These are phyloP conservation scores for Vitis riparia DNA, from an alignment of 164 flowering plant species.

Conservation along the genomic window DNA sequence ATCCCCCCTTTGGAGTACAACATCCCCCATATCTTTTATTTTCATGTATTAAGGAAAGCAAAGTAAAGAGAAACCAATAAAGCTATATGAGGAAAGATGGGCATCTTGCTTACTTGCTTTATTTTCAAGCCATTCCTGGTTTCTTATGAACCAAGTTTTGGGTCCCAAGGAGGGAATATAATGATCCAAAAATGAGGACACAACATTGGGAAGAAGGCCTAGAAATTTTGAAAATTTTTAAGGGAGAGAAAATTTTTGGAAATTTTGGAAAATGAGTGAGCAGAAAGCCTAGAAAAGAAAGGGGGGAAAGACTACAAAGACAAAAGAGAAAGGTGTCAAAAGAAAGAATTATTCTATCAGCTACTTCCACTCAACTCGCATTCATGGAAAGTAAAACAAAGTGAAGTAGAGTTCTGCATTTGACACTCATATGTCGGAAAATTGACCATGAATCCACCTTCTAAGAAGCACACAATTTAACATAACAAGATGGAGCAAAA, in stretches of 20 bases:
- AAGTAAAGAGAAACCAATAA: constrained; percentile 2
- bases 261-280: neutral
- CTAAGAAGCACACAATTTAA: neutral
- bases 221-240: neutral
- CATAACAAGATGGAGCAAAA: neutral
- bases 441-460: constrained; percentile 3
- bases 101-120: constrained; percentile 12
- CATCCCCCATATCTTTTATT: neutral
- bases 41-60: constrained; percentile 10
- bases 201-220: neutral
- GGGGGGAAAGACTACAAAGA: neutral
- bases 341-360: constrained; percentile 1
- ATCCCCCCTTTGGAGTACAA: neutral
- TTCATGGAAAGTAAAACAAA: constrained; percentile 7
- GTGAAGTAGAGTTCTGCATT: constrained; percentile 1
- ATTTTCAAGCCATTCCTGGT: constrained; percentile 6
- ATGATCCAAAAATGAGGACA: neutral
- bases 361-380: constrained; percentile 9
- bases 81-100: constrained; percentile 11
- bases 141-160: constrained; percentile 16
- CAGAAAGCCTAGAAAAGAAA: constrained; percentile 2
- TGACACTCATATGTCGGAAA: neutral
- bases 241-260: neutral
- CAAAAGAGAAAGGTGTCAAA: neutral
- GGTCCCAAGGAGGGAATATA: neutral